Conservation (phyloP, 768 basidiomycete genomes). For the Hygrocybe coccinea region DNA sequence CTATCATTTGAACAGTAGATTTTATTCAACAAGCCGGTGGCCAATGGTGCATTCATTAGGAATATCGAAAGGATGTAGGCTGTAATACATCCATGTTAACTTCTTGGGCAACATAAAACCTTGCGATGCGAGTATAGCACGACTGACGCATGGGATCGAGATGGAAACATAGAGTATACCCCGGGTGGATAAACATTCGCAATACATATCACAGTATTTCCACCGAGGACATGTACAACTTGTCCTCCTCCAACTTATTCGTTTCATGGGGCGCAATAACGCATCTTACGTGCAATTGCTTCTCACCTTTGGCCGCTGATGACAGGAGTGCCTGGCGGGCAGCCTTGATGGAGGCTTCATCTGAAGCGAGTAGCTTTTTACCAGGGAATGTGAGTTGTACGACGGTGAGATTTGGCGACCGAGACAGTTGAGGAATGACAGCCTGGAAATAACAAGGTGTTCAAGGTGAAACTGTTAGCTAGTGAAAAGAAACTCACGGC, state of each 20-base stretch:
- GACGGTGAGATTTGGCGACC: background rate
- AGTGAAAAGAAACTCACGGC: background rate
- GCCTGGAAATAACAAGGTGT: background rate
- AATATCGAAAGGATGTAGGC: too few species aligned
- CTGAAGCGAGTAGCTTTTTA: background rate
- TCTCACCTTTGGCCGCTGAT: background rate
- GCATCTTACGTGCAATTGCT: background rate
- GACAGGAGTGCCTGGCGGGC: background rate
- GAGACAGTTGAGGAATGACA: background rate
- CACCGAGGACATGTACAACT: background rate
- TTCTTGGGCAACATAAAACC: too few species aligned
- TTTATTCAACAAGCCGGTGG: too few species aligned
- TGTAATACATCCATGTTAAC: too few species aligned
- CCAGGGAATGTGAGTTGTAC: background rate
- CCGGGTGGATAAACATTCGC: too few species aligned
- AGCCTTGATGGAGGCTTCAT: background rate
- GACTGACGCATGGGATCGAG: too few species aligned
- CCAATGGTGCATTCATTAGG: too few species aligned
- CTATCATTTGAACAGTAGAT: too few species aligned
- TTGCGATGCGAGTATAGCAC: too few species aligned
- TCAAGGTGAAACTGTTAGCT: background rate
- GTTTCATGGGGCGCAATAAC: background rate
- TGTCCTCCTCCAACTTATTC: background rate
- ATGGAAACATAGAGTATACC: too few species aligned
- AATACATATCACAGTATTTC: background rate